Evolutionary conservation across 2,329 filamentous ascomycete species (phyloP).

Genomic region (Verticillium albo-atrum): DNA sequence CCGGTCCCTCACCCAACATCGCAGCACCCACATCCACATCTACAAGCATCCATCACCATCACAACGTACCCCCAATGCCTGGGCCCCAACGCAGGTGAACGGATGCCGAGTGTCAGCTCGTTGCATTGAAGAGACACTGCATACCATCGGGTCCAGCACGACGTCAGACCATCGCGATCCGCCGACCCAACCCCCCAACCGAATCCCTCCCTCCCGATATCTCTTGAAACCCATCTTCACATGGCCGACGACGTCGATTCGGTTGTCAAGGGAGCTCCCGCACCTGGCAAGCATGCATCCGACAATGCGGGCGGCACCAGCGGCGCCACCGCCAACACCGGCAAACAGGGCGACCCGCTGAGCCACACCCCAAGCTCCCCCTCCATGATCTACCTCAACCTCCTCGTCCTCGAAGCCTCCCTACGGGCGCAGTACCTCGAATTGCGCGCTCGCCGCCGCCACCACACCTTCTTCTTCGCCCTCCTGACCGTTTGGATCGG

Average conservation of each 20-base stretch:
- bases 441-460: slow-evolving; percentile 78
- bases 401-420: slow-evolving; percentile 92
- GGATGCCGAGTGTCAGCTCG: neutral
- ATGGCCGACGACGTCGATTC: slow-evolving; percentile 72
- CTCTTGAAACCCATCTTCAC: neutral
- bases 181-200: neutral
- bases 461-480: slow-evolving; percentile 88
- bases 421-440: slow-evolving; percentile 90
- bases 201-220: neutral
- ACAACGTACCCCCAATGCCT: neutral
- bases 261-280: slow-evolving; percentile 84
- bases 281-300: slow-evolving; percentile 48
- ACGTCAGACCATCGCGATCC: neutral
- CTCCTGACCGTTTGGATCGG: slow-evolving; percentile 76
- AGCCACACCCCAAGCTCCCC: slow-evolving; percentile 83
- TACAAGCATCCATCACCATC: neutral
- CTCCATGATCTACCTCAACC: slow-evolving; percentile 96
- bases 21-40: neutral
- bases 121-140: neutral
- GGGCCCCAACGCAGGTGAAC: neutral
- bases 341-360: slow-evolving; percentile 61
- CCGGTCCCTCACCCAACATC: neutral
- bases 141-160: neutral
- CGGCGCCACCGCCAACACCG: slow-evolving; percentile 37
- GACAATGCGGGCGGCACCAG: slow-evolving; percentile 25